Evolutionary conservation across 805 yeast species (phyloP).

Genomic region (Barnettozyma sucrosica): DNA sequence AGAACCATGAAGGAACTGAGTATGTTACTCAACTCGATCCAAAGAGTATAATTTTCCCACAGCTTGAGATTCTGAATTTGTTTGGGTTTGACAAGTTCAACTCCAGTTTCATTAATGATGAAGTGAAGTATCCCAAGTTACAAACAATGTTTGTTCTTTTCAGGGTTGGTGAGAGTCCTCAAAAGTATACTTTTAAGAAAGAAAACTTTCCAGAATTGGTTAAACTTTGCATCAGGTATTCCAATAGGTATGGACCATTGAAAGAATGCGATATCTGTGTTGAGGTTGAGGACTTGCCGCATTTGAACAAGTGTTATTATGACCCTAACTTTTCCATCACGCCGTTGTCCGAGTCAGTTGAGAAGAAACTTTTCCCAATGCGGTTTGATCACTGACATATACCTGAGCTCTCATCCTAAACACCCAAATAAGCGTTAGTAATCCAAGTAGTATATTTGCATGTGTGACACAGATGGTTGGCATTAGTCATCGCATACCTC

Average conservation of each 20-base stretch:
- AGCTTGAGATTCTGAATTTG: conserved; percentile 6
- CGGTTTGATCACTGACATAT: background rate
- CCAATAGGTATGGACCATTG: conserved; percentile 19
- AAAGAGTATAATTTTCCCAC: conserved; percentile 6
- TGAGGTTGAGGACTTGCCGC: conserved; percentile 6
- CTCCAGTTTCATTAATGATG: conserved; percentile 1
- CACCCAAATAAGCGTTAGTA: background rate
- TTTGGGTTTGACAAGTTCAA: conserved; percentile 16
- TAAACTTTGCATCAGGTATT: conserved; percentile 10
- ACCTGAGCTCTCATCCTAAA: too few relatives aligned
- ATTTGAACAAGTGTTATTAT: background rate
- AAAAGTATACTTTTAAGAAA: conserved; percentile 5
- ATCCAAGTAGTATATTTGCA: background rate
- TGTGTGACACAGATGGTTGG: too few relatives aligned
- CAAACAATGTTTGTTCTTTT: background rate
- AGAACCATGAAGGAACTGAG: background rate
- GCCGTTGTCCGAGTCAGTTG: background rate
- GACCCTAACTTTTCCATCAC: conserved; percentile 5
- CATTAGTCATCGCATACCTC: too few relatives aligned
- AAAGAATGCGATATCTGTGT: conserved; percentile 16
- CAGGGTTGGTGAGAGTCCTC: conserved; percentile 6
- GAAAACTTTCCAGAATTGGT: conserved; percentile 13
- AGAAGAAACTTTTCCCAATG: background rate
- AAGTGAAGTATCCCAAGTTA: conserved; percentile 9
- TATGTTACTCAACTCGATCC: background rate